Evolutionary conservation across 768 basidiomycete species (phyloP), one percentile per base, ranked within the genome.

Genomic region (Termitomyces sp.): DNA sequence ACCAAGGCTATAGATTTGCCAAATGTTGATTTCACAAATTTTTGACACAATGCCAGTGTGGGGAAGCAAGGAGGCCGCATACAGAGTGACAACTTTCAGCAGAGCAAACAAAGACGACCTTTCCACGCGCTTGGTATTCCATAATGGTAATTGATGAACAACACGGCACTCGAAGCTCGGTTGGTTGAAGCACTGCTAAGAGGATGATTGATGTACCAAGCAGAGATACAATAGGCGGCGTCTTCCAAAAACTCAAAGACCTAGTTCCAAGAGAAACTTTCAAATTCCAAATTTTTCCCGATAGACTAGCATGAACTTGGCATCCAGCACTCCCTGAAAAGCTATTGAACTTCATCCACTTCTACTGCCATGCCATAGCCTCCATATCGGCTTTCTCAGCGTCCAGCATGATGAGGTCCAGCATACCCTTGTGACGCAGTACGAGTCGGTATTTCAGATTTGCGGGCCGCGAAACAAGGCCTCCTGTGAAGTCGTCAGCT

Each of bases 361-460:
- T 28, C 29, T 53, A 42, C 20, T 59, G 37, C 53, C 54, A 59
- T 5, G 58, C 49, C 51, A 44, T 10, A 12, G 58, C 58, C 10
- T 54, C 46, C 51, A 48, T 44, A 29, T 53, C 60, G 12, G 60
- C 60, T 28, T 54, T 48, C 51, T 57, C 56, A 20, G 56, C 60
- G 20, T 60, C 54, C 18, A 46, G 42, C 42, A 46, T 37, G 16
- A 61, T 51, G 16, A 61, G 41, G 24, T 47, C 41, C 8, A 28
- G 5, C 13, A 54, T 18, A 37, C 45, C 49, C 34, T 34, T 46
- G n/a, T 57, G 52, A 20, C 52, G 52, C 22, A 49, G 41, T 5
- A 37, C 52, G 10, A 54, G 55, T 44, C 16, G 16, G 24, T 60
- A 60, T 10, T 55, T 24, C 36, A 56, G 24, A 37, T 51, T 55